A percentile compares a stretch with the other conserved stretches of the same genome.
Conservation (phyloP, 495 filamentous ascomycete genomes). For the Talaromyces trachyspermus region DNA sequence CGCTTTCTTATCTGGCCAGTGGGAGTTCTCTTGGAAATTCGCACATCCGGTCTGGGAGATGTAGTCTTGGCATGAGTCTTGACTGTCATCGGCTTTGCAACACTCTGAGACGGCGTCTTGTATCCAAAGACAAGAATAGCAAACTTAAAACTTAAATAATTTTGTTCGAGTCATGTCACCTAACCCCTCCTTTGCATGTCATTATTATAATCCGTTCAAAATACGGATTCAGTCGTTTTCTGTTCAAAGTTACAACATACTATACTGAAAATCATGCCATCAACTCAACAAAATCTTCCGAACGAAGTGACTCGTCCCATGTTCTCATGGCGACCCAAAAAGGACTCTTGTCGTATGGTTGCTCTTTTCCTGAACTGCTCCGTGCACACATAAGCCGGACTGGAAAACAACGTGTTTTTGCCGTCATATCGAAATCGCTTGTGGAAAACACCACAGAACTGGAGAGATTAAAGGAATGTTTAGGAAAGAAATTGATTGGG, state of each 20-base stretch:
- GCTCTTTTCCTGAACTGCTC: constrained; percentile 2
- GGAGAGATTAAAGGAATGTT: constrained; percentile 4
- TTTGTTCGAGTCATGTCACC: neutral
- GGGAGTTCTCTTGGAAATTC: too few relatives aligned
- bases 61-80: too few relatives aligned
- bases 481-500: constrained; percentile 1
- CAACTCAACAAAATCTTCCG: neutral
- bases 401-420: constrained; percentile 3
- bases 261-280: neutral
- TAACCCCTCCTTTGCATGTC: neutral
- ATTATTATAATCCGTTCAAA: too few relatives aligned
- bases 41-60: too few relatives aligned
- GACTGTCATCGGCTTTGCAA: too few relatives aligned
- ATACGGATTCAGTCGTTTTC: neutral
- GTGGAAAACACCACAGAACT: constrained; percentile 3
- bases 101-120: neutral
- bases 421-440: constrained; percentile 3
- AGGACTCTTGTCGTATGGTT: constrained; percentile 4
- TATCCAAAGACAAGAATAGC: neutral
- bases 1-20: too few relatives aligned
- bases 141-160: neutral
- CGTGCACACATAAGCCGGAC: neutral
- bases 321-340: constrained; percentile 5
- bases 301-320: constrained; percentile 6
- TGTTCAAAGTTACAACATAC: neutral